A percentile compares a stretch with the other conserved stretches of the same genome.
Evolutionary conservation across 2,329 filamentous ascomycete genomes (phyloP).

Genomic region (Calonectria naviculata): DNA sequence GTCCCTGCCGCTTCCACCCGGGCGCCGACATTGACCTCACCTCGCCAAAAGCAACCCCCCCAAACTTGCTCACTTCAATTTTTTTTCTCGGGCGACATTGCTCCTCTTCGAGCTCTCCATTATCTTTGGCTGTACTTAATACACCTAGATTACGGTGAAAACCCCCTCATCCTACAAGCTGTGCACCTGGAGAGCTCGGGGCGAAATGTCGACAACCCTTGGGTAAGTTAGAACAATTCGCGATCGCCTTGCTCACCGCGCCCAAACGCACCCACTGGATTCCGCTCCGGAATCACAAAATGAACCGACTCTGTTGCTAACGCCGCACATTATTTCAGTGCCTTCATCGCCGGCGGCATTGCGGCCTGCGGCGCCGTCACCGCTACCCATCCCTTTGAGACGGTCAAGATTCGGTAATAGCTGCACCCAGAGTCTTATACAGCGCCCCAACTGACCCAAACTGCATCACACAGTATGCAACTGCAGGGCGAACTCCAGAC

Average conservation of each 20-base stretch:
- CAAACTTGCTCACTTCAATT: background rate
- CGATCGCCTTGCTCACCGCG: constrained; percentile 12
- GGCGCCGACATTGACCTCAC: constrained; percentile 15
- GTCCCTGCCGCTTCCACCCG: constrained; percentile 24
- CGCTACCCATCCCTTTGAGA: constrained; percentile 97
- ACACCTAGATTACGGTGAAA: background rate
- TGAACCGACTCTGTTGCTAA: constrained; percentile 17
- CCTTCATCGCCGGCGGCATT: constrained; percentile 95
- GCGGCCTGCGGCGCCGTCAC: constrained; percentile 98
- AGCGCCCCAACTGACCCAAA: constrained; percentile 15
- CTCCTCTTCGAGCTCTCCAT: constrained; percentile 36
- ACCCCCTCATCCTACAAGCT: constrained; percentile 1
- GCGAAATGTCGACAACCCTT: constrained; percentile 40
- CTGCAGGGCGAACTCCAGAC: constrained; percentile 94
- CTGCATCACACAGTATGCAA: constrained; percentile 74
- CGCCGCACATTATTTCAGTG: constrained; percentile 57
- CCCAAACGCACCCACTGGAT: constrained; percentile 9
- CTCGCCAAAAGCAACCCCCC: constrained; percentile 3
- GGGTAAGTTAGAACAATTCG: constrained; percentile 46
- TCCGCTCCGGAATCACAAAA: background rate
- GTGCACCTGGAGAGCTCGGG: constrained; percentile 38
- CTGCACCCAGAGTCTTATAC: background rate
- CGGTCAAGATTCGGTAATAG: constrained; percentile 93
- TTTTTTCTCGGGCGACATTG: constrained; percentile 19
- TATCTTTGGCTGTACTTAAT: constrained; percentile 3